Evolutionary conservation across 139 green algal genomes (phyloP).

Genomic region (Diplosphaera chodatii): DNA sequence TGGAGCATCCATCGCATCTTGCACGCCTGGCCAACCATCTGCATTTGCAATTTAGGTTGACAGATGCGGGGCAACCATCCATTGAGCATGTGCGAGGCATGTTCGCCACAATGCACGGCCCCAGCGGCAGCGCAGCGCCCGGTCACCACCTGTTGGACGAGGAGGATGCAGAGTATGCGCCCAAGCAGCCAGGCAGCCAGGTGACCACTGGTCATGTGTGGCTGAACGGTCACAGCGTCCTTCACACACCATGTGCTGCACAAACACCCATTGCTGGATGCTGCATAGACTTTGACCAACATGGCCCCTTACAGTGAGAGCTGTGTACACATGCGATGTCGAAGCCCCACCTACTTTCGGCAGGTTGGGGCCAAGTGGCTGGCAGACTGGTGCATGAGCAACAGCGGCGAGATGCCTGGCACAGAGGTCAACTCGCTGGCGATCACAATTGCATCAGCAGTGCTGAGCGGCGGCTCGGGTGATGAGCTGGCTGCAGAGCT

Average conservation of each 20-base stretch:
- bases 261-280: too few species aligned
- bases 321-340: too few species aligned
- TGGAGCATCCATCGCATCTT: too few species aligned
- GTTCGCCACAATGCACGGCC: background rate
- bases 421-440: slow-evolving; percentile 24
- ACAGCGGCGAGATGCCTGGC: background rate
- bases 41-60: background rate
- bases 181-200: slow-evolving; percentile 14
- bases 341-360: background rate
- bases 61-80: slow-evolving; percentile 8
- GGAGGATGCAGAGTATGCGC: background rate
- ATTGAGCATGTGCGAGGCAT: background rate
- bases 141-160: background rate
- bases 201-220: too few species aligned
- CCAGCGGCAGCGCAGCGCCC: background rate
- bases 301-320: too few species aligned
- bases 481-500: slow-evolving; percentile 66
- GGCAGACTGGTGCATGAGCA: slow-evolving; percentile 4
- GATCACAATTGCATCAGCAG: slow-evolving; percentile 15
- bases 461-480: slow-evolving; percentile 14
- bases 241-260: too few species aligned
- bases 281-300: too few species aligned
- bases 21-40: too few species aligned
- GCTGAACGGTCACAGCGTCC: too few species aligned
- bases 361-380: slow-evolving; percentile 17